These are phyloP conservation scores for Globisporangium parvum DNA, from an alignment of 352 stramenopile genomes.

Conservation along the genomic window DNA sequence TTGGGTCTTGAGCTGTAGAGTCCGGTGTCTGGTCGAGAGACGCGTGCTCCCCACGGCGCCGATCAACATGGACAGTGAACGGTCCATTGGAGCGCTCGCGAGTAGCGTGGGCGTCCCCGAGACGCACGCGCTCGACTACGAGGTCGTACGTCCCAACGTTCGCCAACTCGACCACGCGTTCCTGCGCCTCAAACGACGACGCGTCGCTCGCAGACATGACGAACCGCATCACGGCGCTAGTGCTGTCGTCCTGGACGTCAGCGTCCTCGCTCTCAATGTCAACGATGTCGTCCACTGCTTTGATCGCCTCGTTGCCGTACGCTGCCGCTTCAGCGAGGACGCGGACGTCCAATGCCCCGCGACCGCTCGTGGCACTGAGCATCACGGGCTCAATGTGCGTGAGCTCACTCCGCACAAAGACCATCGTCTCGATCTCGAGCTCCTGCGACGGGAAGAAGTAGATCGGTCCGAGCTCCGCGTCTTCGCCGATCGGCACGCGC, in stretches of 20 bases:
- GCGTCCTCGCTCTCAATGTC: neutral
- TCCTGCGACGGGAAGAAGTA: constrained; percentile 50
- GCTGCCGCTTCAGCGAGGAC: neutral
- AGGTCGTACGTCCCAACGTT: constrained; percentile 9
- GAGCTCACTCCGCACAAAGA: constrained; percentile 62
- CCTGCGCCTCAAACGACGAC: neutral
- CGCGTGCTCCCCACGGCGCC: neutral
- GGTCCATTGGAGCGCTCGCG: neutral
- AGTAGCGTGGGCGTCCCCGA: neutral
- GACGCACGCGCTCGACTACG: neutral
- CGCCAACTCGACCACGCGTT: constrained; percentile 1
- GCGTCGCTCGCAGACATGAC: too few species aligned
- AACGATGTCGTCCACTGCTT: neutral
- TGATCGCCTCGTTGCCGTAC: neutral
- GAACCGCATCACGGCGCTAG: neutral
- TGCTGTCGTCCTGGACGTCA: neutral
- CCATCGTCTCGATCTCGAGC: constrained; percentile 17
- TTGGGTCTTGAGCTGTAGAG: neutral
- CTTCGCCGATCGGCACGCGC: constrained; percentile 18
- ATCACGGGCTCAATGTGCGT: constrained; percentile 51
- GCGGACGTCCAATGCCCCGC: constrained; percentile 25
- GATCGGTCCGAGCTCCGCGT: constrained; percentile 40
- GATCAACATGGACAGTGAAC: constrained; percentile 3
- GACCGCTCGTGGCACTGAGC: constrained; percentile 33
- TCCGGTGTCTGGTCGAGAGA: neutral